Base-by-base conservation (phyloP, 2,329 filamentous ascomycete genomes). In the Sporothrix schenckii region DNA sequence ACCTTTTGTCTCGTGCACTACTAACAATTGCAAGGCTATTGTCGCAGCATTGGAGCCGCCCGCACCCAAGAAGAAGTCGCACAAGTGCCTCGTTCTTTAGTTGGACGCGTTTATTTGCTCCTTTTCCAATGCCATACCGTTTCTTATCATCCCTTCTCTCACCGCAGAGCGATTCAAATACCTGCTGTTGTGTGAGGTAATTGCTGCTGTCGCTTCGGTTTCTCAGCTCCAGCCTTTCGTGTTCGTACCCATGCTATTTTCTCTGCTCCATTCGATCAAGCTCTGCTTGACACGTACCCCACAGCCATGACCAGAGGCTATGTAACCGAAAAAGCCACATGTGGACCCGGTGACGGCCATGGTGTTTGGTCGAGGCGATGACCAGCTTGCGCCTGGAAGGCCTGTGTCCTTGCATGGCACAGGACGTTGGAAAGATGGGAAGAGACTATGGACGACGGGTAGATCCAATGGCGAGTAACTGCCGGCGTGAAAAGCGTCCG, bases 41-140 rank as follows among this genome's bases (percentile, higher is more conserved):
- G 94, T 98, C 74, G 94, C 94, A 74, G 94, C 94, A 54, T 85
- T 98, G 74, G 94, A 98, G 82, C 94, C 94, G 56, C 92, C 92
- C 27, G 86, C 89, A 72, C 89, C 90, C 69, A 95, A 94, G 86
- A 93, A 92, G 85, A 90, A 87, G 82, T 83, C 81, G 72, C 85
- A 87, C 80, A 90, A 87, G 80, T 94, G 91, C 81, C 83, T 88
- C 74, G 81, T 94, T 79, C 86, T 93, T 79, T 94, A 80, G 72
- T 63, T 63, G 58, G 58, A 47, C 41, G 50, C 52, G 21, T 68
- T 30, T 50, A 21, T 50, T 65, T 65, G 30, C 30, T 11, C 50
- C 44, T 34, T 65, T 65, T 65, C 41, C 39, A 61, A n/a, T 49
- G 39, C 14, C 21, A 47, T 63, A 34, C 41, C 58, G 39, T 14